These are phyloP conservation scores for Aphanocladium album DNA, from an alignment of 2,329 filamentous ascomycete genomes.

Conservation along the genomic window DNA sequence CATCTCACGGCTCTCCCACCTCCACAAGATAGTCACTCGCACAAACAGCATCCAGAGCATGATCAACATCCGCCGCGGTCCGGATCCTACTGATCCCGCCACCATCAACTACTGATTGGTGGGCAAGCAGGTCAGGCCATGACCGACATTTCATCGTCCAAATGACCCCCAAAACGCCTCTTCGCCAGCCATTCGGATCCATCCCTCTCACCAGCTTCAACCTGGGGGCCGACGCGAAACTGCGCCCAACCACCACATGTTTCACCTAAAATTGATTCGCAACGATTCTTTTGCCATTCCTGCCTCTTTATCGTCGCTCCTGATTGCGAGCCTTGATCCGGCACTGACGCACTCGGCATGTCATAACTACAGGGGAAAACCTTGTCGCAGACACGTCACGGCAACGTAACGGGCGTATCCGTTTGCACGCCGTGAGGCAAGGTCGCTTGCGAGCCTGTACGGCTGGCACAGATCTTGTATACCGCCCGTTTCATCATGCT, in stretches of 20 bases:
- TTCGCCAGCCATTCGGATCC: background rate
- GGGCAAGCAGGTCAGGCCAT: background rate
- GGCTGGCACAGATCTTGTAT: conserved; percentile 1
- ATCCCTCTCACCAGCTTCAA: background rate
- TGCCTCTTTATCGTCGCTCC: background rate
- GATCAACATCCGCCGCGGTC: background rate
- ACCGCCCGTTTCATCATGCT: background rate
- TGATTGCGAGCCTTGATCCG: background rate
- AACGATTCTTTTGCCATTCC: background rate
- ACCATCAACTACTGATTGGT: background rate
- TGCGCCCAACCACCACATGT: conserved; percentile 1
- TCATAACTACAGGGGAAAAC: background rate
- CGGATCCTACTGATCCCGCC: background rate
- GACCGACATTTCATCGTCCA: background rate
- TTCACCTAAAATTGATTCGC: conserved; percentile 8
- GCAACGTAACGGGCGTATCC: background rate
- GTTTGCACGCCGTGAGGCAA: background rate
- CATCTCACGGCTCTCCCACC: background rate
- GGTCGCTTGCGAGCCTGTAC: background rate
- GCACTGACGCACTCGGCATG: background rate
- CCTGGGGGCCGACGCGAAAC: conserved; percentile 2
- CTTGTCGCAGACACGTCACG: background rate
- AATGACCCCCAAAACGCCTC: background rate
- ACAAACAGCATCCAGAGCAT: background rate
- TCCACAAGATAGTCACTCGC: background rate